Evolutionary conservation across 352 stramenopile genomes (phyloP).

Genomic region (Globisporangium paroecandrum): DNA sequence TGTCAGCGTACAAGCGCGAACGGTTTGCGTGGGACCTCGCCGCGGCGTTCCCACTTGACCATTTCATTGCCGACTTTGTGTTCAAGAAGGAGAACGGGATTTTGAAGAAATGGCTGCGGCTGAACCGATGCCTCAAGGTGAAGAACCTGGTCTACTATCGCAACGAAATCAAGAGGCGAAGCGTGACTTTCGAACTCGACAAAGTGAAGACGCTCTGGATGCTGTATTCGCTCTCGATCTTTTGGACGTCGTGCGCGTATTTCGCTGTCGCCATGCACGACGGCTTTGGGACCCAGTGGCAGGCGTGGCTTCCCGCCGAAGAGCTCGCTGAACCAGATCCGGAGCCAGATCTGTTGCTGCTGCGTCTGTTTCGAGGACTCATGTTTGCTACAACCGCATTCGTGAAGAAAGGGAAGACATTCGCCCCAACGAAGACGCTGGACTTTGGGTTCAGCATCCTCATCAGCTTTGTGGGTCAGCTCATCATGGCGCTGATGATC

Average conservation of each 20-base stretch:
- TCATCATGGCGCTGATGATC: conserved; percentile 79
- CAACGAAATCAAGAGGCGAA: conserved; percentile 58
- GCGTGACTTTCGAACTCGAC: conserved; percentile 57
- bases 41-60: conserved; percentile 48
- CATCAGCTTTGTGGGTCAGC: conserved; percentile 49
- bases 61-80: conserved; percentile 31
- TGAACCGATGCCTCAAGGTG: conserved; percentile 60
- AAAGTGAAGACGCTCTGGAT: conserved; percentile 50
- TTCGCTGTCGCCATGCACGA: conserved; percentile 57
- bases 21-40: conserved; percentile 36
- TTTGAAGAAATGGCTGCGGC: conserved; percentile 32
- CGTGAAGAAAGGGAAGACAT: conserved; percentile 57
- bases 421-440: conserved; percentile 35
- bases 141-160: conserved; percentile 52
- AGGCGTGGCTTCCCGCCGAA: conserved; percentile 43
- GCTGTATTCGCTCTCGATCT: conserved; percentile 56
- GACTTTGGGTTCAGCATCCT: conserved; percentile 51
- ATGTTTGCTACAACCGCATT: conserved; percentile 54
- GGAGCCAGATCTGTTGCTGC: conserved; percentile 27
- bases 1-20: conserved; percentile 52
- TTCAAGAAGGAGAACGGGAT: neutral
- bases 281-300: conserved; percentile 48
- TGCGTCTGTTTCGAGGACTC: conserved; percentile 45
- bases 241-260: conserved; percentile 62
- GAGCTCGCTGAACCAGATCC: conserved; percentile 27